Percentiles rank a stretch among this genome's conserved stretches.
Conservation (phyloP, 2,329 filamentous ascomycete genomes). For the Penicillium sp. region DNA sequence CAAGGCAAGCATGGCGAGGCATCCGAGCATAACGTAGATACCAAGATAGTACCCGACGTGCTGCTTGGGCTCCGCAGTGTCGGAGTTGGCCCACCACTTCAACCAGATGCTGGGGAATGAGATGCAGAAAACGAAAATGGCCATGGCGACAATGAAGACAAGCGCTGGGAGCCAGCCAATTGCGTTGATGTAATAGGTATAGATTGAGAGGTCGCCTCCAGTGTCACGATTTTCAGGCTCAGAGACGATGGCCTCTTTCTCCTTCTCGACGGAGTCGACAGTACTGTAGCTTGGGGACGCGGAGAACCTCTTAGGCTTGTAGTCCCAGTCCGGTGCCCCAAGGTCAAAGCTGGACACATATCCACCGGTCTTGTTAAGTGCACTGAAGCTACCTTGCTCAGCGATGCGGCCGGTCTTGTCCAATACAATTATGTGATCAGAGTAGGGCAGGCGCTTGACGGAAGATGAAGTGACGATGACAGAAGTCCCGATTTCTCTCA, state of each 20-base stretch:
- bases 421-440: slow-evolving; percentile 47
- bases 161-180: slow-evolving; percentile 41
- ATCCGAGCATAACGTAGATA: slow-evolving; percentile 44
- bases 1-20: slow-evolving; percentile 40
- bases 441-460: slow-evolving; percentile 44
- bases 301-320: slow-evolving; percentile 25
- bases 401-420: slow-evolving; percentile 39
- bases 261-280: slow-evolving; percentile 21
- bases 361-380: slow-evolving; percentile 39
- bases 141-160: slow-evolving; percentile 42
- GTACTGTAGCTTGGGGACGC: slow-evolving; percentile 23
- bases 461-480: slow-evolving; percentile 45
- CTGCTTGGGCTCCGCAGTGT: slow-evolving; percentile 37
- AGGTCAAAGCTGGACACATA: slow-evolving; percentile 47
- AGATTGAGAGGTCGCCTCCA: slow-evolving; percentile 48
- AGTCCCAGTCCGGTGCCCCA: slow-evolving; percentile 35
- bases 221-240: slow-evolving; percentile 33
- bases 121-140: slow-evolving; percentile 43
- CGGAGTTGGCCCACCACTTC: slow-evolving; percentile 45
- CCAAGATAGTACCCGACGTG: slow-evolving; percentile 42
- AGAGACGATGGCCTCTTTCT: slow-evolving; percentile 23
- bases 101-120: slow-evolving; percentile 48
- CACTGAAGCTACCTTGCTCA: slow-evolving; percentile 47
- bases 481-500: slow-evolving; percentile 44
- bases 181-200: slow-evolving; percentile 43